Evolutionary conservation across 768 basidiomycete genomes (phyloP).

Genomic region (Termitomyces sp.): DNA sequence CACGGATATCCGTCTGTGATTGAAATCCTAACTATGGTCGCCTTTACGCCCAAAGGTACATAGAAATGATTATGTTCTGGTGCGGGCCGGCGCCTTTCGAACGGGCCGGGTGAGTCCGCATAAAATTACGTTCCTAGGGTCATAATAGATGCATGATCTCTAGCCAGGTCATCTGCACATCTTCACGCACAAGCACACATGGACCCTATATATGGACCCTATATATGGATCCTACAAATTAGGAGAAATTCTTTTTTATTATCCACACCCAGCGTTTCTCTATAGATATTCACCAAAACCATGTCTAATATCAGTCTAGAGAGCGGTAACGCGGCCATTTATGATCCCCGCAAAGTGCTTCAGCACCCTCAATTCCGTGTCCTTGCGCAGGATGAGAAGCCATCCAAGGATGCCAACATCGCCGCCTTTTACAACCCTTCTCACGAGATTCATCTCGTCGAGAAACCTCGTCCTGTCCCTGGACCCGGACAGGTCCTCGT

Average conservation of each 20-base stretch:
- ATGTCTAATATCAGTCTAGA: conserved; percentile 23
- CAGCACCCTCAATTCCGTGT: conserved; percentile 51
- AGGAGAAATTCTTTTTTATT: not conserved
- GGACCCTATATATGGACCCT: not conserved
- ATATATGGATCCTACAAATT: not conserved
- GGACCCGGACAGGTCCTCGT: conserved; percentile 62
- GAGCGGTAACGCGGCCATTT: conserved; percentile 38
- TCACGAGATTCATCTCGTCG: conserved; percentile 61
- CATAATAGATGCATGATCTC: too few relatives aligned
- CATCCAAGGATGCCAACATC: conserved; percentile 42
- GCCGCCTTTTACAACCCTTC: conserved; percentile 61
- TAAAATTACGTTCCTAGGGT: not conserved
- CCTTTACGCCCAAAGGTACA: too few relatives aligned
- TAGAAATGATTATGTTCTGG: too few relatives aligned
- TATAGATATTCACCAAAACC: not conserved
- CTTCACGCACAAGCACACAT: not conserved
- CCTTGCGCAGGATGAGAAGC: conserved; percentile 43
- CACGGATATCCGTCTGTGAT: not conserved
- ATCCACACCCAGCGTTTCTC: not conserved
- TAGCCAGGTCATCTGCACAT: conserved; percentile 3
- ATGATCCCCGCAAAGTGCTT: conserved; percentile 50
- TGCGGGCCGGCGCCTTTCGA: not conserved
- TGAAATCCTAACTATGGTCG: too few relatives aligned
- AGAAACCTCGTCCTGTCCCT: conserved; percentile 54
- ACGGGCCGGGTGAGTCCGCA: conserved; percentile 4